A percentile compares a stretch with the other conserved stretches of the same genome.
Conservation (phyloP, 1,139 yeast genomes). For the Kurtzmaniella natalensis region DNA sequence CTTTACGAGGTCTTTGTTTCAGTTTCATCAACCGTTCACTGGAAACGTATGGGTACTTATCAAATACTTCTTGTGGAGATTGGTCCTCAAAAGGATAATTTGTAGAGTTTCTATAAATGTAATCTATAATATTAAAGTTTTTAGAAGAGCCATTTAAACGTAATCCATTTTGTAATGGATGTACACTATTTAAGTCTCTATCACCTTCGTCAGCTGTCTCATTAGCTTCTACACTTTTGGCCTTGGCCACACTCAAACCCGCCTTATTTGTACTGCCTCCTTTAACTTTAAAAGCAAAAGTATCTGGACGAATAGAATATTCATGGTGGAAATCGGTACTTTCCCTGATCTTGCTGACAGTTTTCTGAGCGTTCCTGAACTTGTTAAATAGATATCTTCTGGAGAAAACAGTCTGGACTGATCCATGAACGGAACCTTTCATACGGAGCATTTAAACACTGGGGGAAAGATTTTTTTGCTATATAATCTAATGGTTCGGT, state of each 20-base stretch:
- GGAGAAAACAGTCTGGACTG: neutral
- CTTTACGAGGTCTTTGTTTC: constrained; percentile 51
- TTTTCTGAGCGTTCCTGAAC: constrained; percentile 17
- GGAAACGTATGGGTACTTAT: constrained; percentile 36
- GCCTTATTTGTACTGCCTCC: constrained; percentile 20
- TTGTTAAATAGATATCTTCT: constrained; percentile 18
- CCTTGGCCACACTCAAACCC: constrained; percentile 12
- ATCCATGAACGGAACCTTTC: too few species aligned
- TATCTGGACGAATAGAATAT: constrained; percentile 46
- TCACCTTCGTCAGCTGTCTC: neutral
- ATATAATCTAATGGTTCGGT: too few species aligned
- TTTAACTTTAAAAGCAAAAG: constrained; percentile 43
- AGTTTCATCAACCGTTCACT: constrained; percentile 44
- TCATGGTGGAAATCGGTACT: constrained; percentile 36
- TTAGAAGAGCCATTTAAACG: constrained; percentile 10
- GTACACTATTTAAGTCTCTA: too few species aligned
- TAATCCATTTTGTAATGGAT: constrained; percentile 27
- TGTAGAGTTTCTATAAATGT: constrained; percentile 38
- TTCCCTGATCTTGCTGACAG: constrained; percentile 15
- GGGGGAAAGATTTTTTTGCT: too few species aligned
- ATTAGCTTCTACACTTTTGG: neutral
- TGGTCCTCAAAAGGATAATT: constrained; percentile 40
- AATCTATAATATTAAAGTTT: constrained; percentile 29
- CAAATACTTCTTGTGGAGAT: constrained; percentile 39
- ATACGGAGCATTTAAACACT: too few species aligned